These are phyloP conservation scores for Aspergillus hortae DNA, from an alignment of 2,329 filamentous ascomycete species.

Conservation along the genomic window DNA sequence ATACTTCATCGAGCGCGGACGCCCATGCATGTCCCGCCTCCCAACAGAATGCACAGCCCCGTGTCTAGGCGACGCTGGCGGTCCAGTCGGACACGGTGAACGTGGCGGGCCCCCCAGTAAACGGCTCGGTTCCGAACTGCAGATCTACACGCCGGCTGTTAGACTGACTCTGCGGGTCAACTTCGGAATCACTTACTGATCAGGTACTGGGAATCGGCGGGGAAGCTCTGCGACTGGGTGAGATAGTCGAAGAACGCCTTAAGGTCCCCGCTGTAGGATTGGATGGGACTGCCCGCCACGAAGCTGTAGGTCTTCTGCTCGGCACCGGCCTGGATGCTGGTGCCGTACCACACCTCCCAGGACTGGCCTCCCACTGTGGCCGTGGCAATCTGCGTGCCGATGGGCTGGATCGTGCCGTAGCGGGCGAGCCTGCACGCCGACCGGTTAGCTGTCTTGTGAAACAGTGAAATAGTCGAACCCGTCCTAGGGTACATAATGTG, in stretches of 20 bases:
- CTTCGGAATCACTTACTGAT: conserved; percentile 34
- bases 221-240: conserved; percentile 44
- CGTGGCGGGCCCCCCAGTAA: conserved; percentile 37
- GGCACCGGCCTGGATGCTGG: conserved; percentile 40
- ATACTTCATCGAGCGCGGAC: too few species aligned
- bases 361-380: conserved; percentile 47
- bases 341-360: conserved; percentile 58
- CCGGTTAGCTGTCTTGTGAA: too few species aligned
- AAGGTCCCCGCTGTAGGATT: conserved; percentile 54
- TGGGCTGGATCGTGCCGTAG: conserved; percentile 51
- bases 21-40: too few species aligned
- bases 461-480: too few species aligned
- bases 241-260: conserved; percentile 55
- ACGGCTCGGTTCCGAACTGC: conserved; percentile 55
- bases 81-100: too few species aligned
- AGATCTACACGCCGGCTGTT: conserved; percentile 8
- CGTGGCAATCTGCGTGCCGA: conserved; percentile 51
- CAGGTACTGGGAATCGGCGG: conserved; percentile 48
- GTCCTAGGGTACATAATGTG: not conserved
- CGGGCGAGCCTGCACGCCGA: conserved; percentile 37
- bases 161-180: not conserved
- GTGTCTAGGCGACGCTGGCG: too few species aligned
- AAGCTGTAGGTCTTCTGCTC: conserved; percentile 55
- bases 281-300: conserved; percentile 42
- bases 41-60: too few species aligned